A percentile compares a stretch with the other conserved stretches of the same genome.
Conservation (phyloP, 352 stramenopile genomes). For the Saprolegnia parasitica region DNA sequence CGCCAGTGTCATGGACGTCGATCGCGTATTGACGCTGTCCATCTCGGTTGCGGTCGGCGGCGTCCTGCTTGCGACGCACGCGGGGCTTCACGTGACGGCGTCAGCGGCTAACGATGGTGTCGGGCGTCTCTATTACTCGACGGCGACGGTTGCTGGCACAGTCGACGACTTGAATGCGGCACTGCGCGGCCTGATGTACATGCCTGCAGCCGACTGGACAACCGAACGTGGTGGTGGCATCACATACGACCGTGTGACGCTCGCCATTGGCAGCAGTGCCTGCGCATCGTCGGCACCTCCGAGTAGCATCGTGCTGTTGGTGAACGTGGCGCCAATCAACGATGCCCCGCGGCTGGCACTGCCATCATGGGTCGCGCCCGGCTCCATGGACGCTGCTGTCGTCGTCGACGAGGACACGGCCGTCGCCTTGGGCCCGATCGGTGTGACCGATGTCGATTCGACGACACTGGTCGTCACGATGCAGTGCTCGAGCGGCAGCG, state of each 20-base stretch:
- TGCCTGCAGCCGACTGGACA: conserved; percentile 47
- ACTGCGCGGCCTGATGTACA: conserved; percentile 52
- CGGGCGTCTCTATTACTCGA: conserved; percentile 46
- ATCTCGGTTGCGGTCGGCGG: conserved; percentile 37
- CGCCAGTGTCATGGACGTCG: conserved; percentile 26
- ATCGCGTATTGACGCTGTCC: conserved; percentile 37
- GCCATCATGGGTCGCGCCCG: neutral
- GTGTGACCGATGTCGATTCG: conserved; percentile 15
- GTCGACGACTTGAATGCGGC: conserved; percentile 45
- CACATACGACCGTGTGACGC: neutral
- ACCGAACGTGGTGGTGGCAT: conserved; percentile 28
- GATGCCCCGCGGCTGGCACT: neutral
- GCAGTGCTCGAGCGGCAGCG: conserved; percentile 18
- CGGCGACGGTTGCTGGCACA: conserved; percentile 35
- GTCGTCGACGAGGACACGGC: conserved; percentile 33
- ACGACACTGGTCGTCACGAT: neutral
- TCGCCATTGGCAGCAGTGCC: neutral
- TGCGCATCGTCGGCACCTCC: neutral
- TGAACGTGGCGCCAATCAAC: neutral
- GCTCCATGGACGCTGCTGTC: neutral
- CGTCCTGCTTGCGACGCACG: conserved; percentile 47
- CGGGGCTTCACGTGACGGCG: conserved; percentile 36
- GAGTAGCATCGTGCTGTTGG: conserved; percentile 18
- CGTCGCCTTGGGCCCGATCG: conserved; percentile 2
- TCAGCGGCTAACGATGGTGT: conserved; percentile 8